Evolutionary conservation across 805 yeast species (phyloP).

Genomic region (Lachancea thermotolerans): DNA sequence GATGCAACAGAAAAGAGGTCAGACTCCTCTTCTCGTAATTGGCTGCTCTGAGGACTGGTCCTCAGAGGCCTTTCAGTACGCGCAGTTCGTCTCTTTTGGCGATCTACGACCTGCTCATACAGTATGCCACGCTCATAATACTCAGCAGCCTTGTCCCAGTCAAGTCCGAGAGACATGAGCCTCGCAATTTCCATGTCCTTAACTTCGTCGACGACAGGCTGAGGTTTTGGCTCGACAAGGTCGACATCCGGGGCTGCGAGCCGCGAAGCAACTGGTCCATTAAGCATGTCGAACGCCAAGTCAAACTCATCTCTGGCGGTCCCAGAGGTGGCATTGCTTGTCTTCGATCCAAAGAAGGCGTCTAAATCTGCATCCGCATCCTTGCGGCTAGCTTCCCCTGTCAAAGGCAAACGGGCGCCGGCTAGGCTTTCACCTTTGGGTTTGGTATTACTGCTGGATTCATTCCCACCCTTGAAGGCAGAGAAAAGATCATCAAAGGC

Average conservation of each 20-base stretch:
- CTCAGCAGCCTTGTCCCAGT: conserved; percentile 19
- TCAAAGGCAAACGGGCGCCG: too few relatives aligned
- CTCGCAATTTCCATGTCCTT: conserved; percentile 32
- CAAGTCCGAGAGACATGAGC: conserved; percentile 28
- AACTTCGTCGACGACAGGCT: conserved; percentile 25
- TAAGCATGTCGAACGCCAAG: conserved; percentile 19
- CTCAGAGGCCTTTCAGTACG: neutral
- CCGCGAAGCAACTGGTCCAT: neutral
- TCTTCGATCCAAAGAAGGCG: neutral
- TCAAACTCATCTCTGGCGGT: conserved; percentile 16
- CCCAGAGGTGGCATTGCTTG: neutral
- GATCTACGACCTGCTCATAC: conserved; percentile 19
- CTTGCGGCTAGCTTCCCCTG: too few relatives aligned
- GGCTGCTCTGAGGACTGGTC: neutral
- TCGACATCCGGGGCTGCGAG: neutral
- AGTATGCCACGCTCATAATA: conserved; percentile 21
- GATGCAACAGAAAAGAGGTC: conserved; percentile 25
- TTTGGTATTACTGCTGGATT: neutral
- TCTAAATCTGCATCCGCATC: conserved; percentile 1
- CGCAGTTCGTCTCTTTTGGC: neutral
- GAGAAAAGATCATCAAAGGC: conserved; percentile 39
- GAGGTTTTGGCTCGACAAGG: conserved; percentile 1
- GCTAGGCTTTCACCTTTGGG: neutral
- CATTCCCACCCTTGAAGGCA: conserved; percentile 22
- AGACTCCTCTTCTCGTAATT: neutral